Evolutionary conservation across 441 rosid species (phyloP), one percentile per base, ranked within the genome.

Genomic region (Biscutella laevigata): DNA sequence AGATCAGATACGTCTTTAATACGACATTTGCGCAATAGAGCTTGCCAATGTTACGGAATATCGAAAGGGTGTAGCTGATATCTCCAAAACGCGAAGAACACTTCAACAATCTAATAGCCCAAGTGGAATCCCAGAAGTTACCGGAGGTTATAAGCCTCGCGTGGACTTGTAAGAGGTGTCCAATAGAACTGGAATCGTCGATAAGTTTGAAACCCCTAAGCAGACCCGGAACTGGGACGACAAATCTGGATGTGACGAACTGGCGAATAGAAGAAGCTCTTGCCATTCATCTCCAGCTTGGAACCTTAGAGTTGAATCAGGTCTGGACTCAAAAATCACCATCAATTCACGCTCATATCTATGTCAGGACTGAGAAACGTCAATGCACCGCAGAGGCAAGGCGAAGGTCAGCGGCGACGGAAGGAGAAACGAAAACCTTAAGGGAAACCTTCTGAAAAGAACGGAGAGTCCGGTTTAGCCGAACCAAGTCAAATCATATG

Each of bases 281-380:
- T 71, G 84, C 84, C 88, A 81, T 81, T 76, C 88, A 81, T 76
- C 65, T 73, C 79, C 73, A 52, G 60, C 61, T 69, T 57, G 52
- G 33, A 50, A 62, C 45, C 28, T 51, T 27, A 4, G 56, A 22
- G 28, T 50, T 45, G 62, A 53, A 29, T 56, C 40, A 25, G 29
- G 13, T 38, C 2, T 62, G 14, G 61, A 42, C 41, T 49, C 60
- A 37, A 39, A 28, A 55, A 43, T 53, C 67, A 67, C 67, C 71
- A 67, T 67, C 40, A 67, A 67, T 58, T 42, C 9, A 67, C 13
- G 53, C 32, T 60, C 71, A 67, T 67, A 41, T 62, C 62, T 60
- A 0, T 59, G 52, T 52, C n/a, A n/a, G n/a, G n/a, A n/a, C n/a
- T n/a, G n/a, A n/a, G n/a, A n/a, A n/a, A n/a, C n/a, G n/a, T n/a